phyloP scores from a whole-genome alignment of 108 stramenopile species.

The Discostella pseudostelligera region DNA sequence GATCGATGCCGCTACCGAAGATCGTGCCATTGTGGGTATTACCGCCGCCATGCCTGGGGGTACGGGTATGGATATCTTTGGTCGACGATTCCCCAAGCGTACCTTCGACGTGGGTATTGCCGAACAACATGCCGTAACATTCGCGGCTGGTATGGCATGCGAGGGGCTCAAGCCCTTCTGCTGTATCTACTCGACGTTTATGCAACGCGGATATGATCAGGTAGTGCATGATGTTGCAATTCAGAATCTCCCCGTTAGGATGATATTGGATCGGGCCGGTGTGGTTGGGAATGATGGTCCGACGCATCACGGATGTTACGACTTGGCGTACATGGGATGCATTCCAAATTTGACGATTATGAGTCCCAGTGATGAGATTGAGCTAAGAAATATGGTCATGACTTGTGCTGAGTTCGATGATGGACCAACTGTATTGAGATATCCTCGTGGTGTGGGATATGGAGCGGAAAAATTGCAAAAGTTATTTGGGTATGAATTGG shows the following conservation, averaged over 20 bases:
- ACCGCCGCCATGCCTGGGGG: slow-evolving; percentile 99
- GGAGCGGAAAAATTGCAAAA: slow-evolving; percentile 84
- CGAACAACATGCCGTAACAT: slow-evolving; percentile 97
- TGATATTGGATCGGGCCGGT: slow-evolving; percentile 95
- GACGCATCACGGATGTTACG: slow-evolving; percentile 95
- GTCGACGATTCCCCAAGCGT: slow-evolving; percentile 92
- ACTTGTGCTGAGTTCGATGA: slow-evolving; percentile 89
- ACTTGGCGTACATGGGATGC: slow-evolving; percentile 90
- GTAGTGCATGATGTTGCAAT: slow-evolving; percentile 96
- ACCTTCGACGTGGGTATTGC: slow-evolving; percentile 98
- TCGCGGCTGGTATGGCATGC: slow-evolving; percentile 96
- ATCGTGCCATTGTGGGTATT: slow-evolving; percentile 91
- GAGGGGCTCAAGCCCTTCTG: slow-evolving; percentile 97
- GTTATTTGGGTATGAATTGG: slow-evolving; percentile 84
- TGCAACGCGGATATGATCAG: slow-evolving; percentile 98
- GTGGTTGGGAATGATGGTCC: slow-evolving; percentile 97
- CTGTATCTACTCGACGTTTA: slow-evolving; percentile 96
- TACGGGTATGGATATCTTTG: slow-evolving; percentile 98
- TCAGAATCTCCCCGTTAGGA: slow-evolving; percentile 94
- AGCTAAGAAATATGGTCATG: slow-evolving; percentile 92
- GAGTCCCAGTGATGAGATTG: slow-evolving; percentile 94
- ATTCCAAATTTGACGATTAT: slow-evolving; percentile 95
- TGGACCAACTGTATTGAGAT: slow-evolving; percentile 85
- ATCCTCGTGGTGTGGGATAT: slow-evolving; percentile 94
- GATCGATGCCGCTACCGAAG: slow-evolving; percentile 90